Conservation (phyloP, 2,329 filamentous ascomycete genomes). For the Venturia oleaginea region DNA sequence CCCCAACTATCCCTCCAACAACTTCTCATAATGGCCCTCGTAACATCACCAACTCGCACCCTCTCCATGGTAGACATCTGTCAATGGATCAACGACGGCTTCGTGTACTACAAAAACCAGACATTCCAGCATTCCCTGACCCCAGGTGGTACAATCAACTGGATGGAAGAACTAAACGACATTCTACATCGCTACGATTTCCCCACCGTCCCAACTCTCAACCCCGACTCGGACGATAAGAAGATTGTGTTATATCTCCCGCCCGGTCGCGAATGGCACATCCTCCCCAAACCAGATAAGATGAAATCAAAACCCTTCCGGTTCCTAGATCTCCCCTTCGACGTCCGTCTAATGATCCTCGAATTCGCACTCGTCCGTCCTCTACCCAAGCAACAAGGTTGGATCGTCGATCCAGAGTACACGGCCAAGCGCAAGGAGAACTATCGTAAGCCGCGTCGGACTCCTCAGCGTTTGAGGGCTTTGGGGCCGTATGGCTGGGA, state of each 20-base stretch:
- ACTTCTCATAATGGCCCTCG: neutral
- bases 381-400: conserved; percentile 2
- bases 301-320: neutral
- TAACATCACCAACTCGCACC: neutral
- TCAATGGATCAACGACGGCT: conserved; percentile 4
- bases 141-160: neutral
- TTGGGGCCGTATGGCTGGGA: neutral
- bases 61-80: neutral
- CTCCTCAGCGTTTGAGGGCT: neutral
- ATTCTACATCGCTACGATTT: conserved; percentile 9
- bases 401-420: neutral
- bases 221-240: neutral
- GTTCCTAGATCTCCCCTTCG: conserved; percentile 1
- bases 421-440: neutral
- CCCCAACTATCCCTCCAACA: neutral
- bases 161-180: neutral
- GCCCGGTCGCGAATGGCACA: conserved; percentile 4
- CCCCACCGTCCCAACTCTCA: neutral
- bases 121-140: neutral
- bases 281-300: conserved; percentile 2
- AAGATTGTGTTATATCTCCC: neutral
- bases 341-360: conserved; percentile 6
- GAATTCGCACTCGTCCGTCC: neutral
- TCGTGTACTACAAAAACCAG: neutral
- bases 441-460: neutral